Conservation (phyloP, 306 rosid species). For the Corylus heterophylla region DNA sequence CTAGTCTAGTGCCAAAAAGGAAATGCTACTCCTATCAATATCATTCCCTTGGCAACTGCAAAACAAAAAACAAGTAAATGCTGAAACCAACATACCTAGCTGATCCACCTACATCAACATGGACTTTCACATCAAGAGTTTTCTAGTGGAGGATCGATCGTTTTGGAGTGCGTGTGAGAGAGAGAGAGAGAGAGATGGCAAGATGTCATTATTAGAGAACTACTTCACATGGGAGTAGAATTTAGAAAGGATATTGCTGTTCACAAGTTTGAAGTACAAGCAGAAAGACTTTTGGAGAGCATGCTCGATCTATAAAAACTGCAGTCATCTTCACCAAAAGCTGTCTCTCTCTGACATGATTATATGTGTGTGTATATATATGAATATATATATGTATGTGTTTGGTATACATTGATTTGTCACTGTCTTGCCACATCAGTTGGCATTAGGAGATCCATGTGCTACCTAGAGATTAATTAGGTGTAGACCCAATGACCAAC, state of each 20-base stretch:
- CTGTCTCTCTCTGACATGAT: background rate
- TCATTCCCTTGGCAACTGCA: background rate
- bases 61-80: background rate
- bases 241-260: background rate
- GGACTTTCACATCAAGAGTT: background rate
- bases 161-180: background rate
- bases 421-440: background rate
- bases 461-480: background rate
- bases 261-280: background rate
- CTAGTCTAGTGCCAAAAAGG: background rate
- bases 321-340: background rate
- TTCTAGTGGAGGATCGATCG: background rate
- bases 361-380: background rate
- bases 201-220: background rate
- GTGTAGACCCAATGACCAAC: background rate
- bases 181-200: background rate
- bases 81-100: background rate
- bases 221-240: background rate
- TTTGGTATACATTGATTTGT: background rate
- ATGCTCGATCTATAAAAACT: background rate
- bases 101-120: background rate
- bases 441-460: constrained; percentile 8
- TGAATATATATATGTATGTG: background rate
- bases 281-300: background rate
- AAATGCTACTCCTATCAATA: background rate